Base-by-base conservation (phyloP, 2,329 filamentous ascomycete species). In the Aspergillus sp. region DNA sequence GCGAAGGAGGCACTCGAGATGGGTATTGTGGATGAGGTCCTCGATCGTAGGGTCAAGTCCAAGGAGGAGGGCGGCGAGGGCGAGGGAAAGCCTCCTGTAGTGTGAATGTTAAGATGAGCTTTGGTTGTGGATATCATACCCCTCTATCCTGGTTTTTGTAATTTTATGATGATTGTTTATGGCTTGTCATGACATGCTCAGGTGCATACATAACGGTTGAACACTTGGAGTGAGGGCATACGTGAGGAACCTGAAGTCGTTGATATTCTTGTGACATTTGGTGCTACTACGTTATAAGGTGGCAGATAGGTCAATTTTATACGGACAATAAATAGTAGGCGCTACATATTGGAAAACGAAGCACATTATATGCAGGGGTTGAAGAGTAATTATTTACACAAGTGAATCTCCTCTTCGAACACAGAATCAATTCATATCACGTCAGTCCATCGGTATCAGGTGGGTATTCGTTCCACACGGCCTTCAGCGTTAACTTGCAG, bases 1-100 rank as follows among this genome's bases (percentile, higher is more conserved):
- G 91, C 92, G 0, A 78, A 90, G 43, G 92, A 99, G 76, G 94
- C 94, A 8, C 78, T 90, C 64, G 90, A 95, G 47, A 82, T 95
- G 72, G 94, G 94, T 0, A 89, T 99, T 62, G 85, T 99, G 56
- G 94, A 99, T 70, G 86, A 93, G 74, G 92, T 99, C 55, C 68
- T 99, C 62, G 80, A 74, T 54, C 66, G 71, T 40, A 68, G 73
- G 57, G 57, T 69, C 7, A 69, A 70, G 55, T 55, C 60, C 11
- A 60, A 64, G 50, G 56, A 61, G 24, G 61, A 60, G 24, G 60
- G 55, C 5, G 54, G 59, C 7, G 58, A 58, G 33, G 62, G 56
- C 8, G 60, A 61, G 17, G 60, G 49, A 47, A 63, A 65, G 51
- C 57, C 61, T 8, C 61, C 61, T 14, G 41, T 58, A 47, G 43